Percentiles rank a stretch among this genome's conserved stretches.
Evolutionary conservation across 805 yeast species (phyloP).

Genomic region (Spathaspora boniae): DNA sequence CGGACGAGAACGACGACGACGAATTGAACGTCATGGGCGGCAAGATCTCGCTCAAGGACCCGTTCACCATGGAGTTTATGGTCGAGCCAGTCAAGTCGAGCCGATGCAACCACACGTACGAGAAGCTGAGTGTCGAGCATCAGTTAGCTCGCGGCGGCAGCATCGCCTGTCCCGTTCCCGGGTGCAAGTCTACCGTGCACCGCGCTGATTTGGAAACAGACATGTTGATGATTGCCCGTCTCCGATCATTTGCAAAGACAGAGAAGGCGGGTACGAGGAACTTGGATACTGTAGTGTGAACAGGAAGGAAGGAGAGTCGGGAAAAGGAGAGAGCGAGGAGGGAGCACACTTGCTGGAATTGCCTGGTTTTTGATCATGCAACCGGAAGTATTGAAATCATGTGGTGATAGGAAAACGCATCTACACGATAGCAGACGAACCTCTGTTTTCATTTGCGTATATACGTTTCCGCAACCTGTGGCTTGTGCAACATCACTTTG

Average conservation of each 20-base stretch:
- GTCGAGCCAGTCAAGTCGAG: constrained; percentile 52
- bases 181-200: constrained; percentile 42
- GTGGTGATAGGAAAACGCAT: no score
- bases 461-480: no score
- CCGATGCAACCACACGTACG: constrained; percentile 63
- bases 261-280: constrained; percentile 3
- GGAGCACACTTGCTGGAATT: no score
- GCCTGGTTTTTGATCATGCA: no score
- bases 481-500: no score
- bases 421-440: no score
- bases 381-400: no score
- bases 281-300: constrained; percentile 8
- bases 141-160: constrained; percentile 21
- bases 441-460: no score
- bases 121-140: constrained; percentile 40
- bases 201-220: constrained; percentile 43
- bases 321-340: no score
- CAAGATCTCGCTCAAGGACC: constrained; percentile 62
- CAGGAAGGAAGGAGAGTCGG: no score
- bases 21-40: constrained; percentile 72
- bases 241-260: constrained; percentile 5
- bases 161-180: constrained; percentile 55
- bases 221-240: constrained; percentile 50
- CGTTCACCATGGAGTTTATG: constrained; percentile 54
- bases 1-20: constrained; percentile 51